A percentile compares a stretch with the other conserved stretches of the same genome.
Evolutionary conservation across 179 eudicot species (phyloP).

Genomic region (Actinidia arguta): DNA sequence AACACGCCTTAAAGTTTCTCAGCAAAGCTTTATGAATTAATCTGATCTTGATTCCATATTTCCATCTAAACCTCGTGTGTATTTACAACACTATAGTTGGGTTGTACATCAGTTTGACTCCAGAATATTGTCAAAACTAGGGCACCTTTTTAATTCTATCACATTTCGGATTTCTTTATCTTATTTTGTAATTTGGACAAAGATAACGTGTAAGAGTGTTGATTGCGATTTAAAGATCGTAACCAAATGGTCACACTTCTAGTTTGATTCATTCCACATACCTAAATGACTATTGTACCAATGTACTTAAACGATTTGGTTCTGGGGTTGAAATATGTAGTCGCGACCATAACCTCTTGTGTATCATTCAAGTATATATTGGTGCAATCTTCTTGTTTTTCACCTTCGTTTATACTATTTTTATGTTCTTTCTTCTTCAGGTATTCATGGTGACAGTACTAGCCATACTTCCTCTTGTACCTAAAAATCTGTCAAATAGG

Average conservation of each 20-base stretch:
- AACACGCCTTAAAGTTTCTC: background rate
- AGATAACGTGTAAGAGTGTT: background rate
- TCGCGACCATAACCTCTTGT: background rate
- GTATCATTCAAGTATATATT: background rate
- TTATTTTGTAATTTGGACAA: background rate
- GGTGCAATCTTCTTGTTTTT: slow-evolving; percentile 67
- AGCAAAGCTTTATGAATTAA: background rate
- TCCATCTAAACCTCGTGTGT: background rate
- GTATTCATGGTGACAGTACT: slow-evolving; percentile 84
- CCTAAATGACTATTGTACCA: background rate
- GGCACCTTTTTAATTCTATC: background rate
- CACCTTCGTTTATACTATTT: slow-evolving; percentile 72
- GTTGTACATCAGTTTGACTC: background rate
- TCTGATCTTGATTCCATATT: background rate
- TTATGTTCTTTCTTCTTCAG: slow-evolving; percentile 45
- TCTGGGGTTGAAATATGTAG: background rate
- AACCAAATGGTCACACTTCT: background rate
- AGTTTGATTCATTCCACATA: background rate
- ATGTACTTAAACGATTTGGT: background rate
- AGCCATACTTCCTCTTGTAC: slow-evolving; percentile 75
- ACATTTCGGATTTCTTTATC: background rate
- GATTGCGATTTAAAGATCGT: slow-evolving; percentile 1
- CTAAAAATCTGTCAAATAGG: slow-evolving; percentile 71
- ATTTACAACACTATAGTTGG: background rate
- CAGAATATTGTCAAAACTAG: background rate